Evolutionary conservation across 2,329 filamentous ascomycete species (phyloP), one percentile per base, ranked within the genome.

Genomic region (Pyricularia grisea): DNA sequence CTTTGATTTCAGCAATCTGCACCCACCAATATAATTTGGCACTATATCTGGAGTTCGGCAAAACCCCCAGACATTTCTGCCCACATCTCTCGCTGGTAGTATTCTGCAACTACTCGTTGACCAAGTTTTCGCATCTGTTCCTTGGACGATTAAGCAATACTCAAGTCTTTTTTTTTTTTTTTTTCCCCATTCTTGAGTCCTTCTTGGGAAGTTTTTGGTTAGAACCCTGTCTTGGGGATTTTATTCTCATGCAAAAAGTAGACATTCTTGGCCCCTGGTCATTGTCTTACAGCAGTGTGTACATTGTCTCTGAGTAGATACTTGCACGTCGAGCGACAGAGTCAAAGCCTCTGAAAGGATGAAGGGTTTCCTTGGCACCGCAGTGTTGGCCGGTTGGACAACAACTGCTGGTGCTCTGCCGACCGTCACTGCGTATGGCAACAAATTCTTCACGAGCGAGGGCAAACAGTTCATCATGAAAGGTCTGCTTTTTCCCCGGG

Each of bases 401-500:
- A 74, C 77, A 30, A 73, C 75, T 33, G 77, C 76, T 64, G 72
- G 11, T 20, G 67, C 69, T 12, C 72, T 87, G 66, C 79, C 84
- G 50, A 80, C 82, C 28, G 81, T 88, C 70, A 80, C 83, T 67
- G 79, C 81, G 25, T 86, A 90, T 68, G 92, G 92, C 67, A 89
- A 90, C 81, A 97, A 96, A 80, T 93, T 97, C 82, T 97, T 96
- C 82, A 89, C 88, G 73, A 87, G 87, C 74, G 87, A 94, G 77
- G 92, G 92, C 72, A 84, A 88, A 36, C 92, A 96, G 76, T 96
- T 92, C 83, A 95, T 88, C 78, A 85, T 95, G 78, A 95, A 94
- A 81, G 92, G 92, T 91, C 78, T 67, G 77, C 64, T 5, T 2
- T 55, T 20, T 36, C 42, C n/a, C 64, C 7, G 14, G 20, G 2